Base-by-base conservation (phyloP, 169 alveolate genomes). In the Plasmodium yoelii region DNA sequence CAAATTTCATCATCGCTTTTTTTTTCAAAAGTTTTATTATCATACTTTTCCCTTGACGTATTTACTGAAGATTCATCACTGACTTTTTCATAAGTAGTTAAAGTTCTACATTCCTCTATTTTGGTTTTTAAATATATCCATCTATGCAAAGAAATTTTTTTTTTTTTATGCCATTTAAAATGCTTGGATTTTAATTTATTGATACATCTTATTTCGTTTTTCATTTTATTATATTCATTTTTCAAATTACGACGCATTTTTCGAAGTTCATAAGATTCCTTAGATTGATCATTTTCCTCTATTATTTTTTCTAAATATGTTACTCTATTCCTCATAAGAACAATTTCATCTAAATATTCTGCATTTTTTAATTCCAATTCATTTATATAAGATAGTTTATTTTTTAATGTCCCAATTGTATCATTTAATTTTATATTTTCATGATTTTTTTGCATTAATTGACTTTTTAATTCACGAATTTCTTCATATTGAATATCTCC, bases 401-500 rank as follows among this genome's bases (percentile, higher is more conserved):
- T 75, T 57, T 77, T 77, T 68, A 77, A 49, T 49, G 51, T 57
- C 4, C 65, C 88, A 15, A 77, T 57, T 47, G 72, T 77, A 24
- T 77, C 88, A 77, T 57, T 77, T 63, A 77, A 68, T 77, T 77
- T 77, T 46, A 63, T 77, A 8, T 77, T 77, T 61, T 77, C 72
- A 65, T 77, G 39, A 64, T 77, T 77, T 46, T 77, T 77, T 77
- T 64, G 88, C 42, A 77, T 53, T 68, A 77, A 22, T 59, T 77
- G 80, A 63, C 70, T 22, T 63, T 77, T 77, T 22, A 77, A 18
- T 18, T 77, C 88, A 0, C 88, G 61, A 12, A 77, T 77, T 65
- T 77, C 88, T 65, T 77, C 88, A 56, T 77, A 77, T 64, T 77
- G 88, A 28, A 77, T 28, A 26, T 77, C 88, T 42, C 88, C 88